Base-by-base conservation (phyloP, 805 yeast genomes). In the Starmerella khaoyaiensis region DNA sequence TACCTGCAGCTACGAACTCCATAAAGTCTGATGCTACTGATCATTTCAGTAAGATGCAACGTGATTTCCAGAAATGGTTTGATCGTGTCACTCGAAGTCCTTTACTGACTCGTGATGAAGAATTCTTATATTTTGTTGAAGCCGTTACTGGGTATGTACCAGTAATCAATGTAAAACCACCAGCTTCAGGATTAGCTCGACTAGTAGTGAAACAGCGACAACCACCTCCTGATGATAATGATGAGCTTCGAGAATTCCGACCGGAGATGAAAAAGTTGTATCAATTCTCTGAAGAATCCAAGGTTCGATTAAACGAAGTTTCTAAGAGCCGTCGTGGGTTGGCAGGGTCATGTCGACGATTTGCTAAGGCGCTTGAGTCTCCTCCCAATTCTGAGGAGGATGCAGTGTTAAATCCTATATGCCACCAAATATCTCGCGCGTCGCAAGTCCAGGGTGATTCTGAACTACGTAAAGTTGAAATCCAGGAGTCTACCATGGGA, bases 131-230 rank as follows among this genome's bases (percentile, higher is more conserved):
- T 50, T 87, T 90, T 53, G 67, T 81, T 25, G 93, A 82, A 51
- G 72, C 79, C 46, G 90, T 80, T 53, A 76, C 73, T 48, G 72
- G 72, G 9, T 74, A 74, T 53, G 58, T 74, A 2, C 79, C 77
- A 14, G 69, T 72, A 25, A 76, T 74, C 45, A 69, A 72, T 49
- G 63, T 68, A 28, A 62, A 68, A 31, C 68, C 75, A 22, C 75
- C 76, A 33, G 93, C 95, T 1, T 74, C 93, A 12, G 98, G 97
- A 0, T 57, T 90, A 19, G 74, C 76, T 45, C 71, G 98, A 35
- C 81, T 80, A 57, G 84, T 97, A 2, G 67, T 90, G 52, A 90
- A 90, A 57, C 98, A 90, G 56, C 68, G 86, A 31, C 77, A 80
- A 28, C 81, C 93, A 2, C 98, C 98, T 1, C 82, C 77, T 51